phyloP scores from a whole-genome alignment of 768 basidiomycete species.

The Lyophyllum decastes region DNA sequence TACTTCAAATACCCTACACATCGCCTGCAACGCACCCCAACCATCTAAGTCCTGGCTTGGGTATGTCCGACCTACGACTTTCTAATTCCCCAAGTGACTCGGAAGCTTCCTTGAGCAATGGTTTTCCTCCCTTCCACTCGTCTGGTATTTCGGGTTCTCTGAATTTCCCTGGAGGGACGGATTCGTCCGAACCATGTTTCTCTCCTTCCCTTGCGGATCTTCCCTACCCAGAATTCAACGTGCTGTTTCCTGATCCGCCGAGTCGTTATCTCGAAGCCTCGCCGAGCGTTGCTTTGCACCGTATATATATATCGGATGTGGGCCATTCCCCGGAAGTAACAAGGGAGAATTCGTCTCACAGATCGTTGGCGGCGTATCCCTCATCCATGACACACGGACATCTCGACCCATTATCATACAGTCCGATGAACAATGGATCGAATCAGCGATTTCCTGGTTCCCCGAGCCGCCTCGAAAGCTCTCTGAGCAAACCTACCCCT shows the following conservation, averaged over 20 bases:
- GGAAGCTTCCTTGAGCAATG: neutral
- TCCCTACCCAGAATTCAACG: neutral
- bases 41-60: neutral
- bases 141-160: neutral
- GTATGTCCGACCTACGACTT: neutral
- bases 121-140: neutral
- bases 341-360: too few relatives aligned
- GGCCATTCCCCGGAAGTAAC: too few relatives aligned
- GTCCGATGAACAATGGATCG: too few relatives aligned
- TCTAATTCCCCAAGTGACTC: neutral
- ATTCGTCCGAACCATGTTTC: neutral
- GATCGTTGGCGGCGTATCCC: too few relatives aligned
- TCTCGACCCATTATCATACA: too few relatives aligned
- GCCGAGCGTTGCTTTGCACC: neutral
- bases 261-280: neutral
- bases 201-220: neutral
- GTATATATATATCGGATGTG: neutral
- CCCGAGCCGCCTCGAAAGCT: too few relatives aligned
- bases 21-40: neutral
- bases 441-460: too few relatives aligned
- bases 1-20: neutral
- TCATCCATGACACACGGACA: too few relatives aligned
- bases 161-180: neutral
- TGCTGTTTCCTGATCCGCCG: neutral
- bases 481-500: too few relatives aligned